phyloP scores from a whole-genome alignment of 1,284 basidiomycete genomes.

The Waitea zeae region DNA sequence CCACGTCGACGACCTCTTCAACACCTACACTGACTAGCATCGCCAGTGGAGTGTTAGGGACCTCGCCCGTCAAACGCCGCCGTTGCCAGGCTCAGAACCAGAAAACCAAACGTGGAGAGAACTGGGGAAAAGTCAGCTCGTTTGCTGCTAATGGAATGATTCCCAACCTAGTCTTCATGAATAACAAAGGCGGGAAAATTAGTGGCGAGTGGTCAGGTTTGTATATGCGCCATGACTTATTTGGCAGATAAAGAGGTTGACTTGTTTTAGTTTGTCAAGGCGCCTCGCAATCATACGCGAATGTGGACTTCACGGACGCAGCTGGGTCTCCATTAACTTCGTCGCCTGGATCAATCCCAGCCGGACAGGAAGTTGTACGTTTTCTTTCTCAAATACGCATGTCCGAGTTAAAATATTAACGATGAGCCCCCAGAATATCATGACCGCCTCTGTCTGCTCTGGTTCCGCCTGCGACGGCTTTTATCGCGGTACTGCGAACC shows the following conservation, averaged over 20 bases:
- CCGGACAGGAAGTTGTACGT: conserved; percentile 7
- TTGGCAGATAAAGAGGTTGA: not conserved
- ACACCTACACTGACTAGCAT: too few species aligned
- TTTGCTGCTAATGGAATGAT: conserved; percentile 10
- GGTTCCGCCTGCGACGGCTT: conserved; percentile 12
- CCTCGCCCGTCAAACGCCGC: too few species aligned
- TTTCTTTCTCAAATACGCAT: too few species aligned
- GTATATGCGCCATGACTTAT: conserved; percentile 2
- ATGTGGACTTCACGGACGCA: conserved; percentile 7
- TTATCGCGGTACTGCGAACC: conserved; percentile 14
- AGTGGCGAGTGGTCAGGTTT: conserved; percentile 13
- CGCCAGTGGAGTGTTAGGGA: too few species aligned
- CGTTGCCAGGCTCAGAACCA: too few species aligned
- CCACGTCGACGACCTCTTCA: conserved; percentile 9
- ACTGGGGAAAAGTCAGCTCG: conserved; percentile 11
- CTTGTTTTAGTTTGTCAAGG: conserved; percentile 8
- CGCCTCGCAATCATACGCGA: conserved; percentile 9
- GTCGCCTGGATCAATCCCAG: conserved; percentile 6
- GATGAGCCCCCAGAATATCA: conserved; percentile 11
- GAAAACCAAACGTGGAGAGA: too few species aligned
- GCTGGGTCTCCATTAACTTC: conserved; percentile 7
- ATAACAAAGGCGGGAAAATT: conserved; percentile 13
- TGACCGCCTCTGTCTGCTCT: conserved; percentile 10
- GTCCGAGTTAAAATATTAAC: not conserved
- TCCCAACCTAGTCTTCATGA: conserved; percentile 16